Evolutionary conservation across 2,329 filamentous ascomycete genomes (phyloP), one percentile per base, ranked within the genome.

Genomic region (Alternaria arbusti): DNA sequence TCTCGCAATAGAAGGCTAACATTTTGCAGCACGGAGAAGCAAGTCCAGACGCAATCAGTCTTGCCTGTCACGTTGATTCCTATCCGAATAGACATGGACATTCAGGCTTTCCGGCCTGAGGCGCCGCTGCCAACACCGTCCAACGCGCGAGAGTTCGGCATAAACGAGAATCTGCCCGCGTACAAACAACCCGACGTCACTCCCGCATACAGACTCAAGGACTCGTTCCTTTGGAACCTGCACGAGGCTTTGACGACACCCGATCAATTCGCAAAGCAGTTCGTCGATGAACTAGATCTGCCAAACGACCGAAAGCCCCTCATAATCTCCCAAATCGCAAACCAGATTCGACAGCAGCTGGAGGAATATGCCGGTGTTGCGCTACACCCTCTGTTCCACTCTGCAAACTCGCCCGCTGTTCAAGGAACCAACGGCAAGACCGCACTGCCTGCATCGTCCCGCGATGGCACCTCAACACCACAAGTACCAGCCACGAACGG

Each of bases 171-270:
- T 6, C 84, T 92, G 54, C 90, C 93, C 13, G 89, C 94, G 59
- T 97, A 96, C 82, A 90, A 90, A 73, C 86, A 87, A 59, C 91
- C 91, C 59, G 95, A 97, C 66, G 82, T 88, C 65, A 94, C 94
- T 13, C 89, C 94, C 1, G 91, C 93, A 4, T 97, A 94, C 81
- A 89, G 96, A 66, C 85, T 99, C 61, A 94, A 96, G 74, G 96
- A 99, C 73, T 91, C 92, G n/a, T 98, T 99, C 74, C 83, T 97
- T 56, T 99, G 96, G 96, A 99, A 99, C 74, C 86, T 99, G 13
- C 95, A 98, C 81, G 96, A 99, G 82, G 92, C 93, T 0, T 84
- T 97, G 62, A 92, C 94, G 55, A 99, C 96, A 0, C 97, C 96
- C 1, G 96, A 99, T 76, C 92, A 97, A 75, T 99, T 98, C 78